phyloP scores from a whole-genome alignment of 2,329 filamentous ascomycete species.

The Metarhizium rileyi region DNA sequence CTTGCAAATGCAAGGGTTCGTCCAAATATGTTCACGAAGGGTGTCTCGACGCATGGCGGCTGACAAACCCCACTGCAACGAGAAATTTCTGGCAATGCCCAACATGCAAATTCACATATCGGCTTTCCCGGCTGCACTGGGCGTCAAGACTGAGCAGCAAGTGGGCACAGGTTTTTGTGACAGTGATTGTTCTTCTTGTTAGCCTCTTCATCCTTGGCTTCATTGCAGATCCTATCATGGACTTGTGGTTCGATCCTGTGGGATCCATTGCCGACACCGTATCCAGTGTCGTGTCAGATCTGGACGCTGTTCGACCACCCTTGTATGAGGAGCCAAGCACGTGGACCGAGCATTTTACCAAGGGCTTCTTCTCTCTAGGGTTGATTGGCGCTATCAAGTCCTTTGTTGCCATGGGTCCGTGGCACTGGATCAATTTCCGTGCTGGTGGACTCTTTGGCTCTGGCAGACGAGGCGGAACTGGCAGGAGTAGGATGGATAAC shows the following conservation, averaged over 20 bases:
- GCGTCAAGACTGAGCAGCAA: slow-evolving; percentile 59
- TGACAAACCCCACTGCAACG: slow-evolving; percentile 52
- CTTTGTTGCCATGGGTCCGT: slow-evolving; percentile 63
- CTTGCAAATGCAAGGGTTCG: slow-evolving; percentile 88
- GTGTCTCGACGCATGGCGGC: slow-evolving; percentile 76
- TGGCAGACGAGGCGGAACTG: slow-evolving; percentile 49
- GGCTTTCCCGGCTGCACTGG: slow-evolving; percentile 67
- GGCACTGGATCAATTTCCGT: slow-evolving; percentile 68
- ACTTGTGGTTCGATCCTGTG: slow-evolving; percentile 73
- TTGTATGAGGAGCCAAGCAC: slow-evolving; percentile 42
- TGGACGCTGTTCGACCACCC: slow-evolving; percentile 24
- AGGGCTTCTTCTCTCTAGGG: slow-evolving; percentile 84
- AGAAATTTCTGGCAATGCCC: slow-evolving; percentile 81
- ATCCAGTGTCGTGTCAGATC: slow-evolving; percentile 32
- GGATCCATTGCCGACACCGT: slow-evolving; percentile 48
- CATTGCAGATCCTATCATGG: slow-evolving; percentile 84
- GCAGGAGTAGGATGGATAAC: slow-evolving; percentile 67
- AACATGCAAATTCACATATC: slow-evolving; percentile 78
- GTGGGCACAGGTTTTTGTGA: slow-evolving; percentile 59
- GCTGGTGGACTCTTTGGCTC: slow-evolving; percentile 45
- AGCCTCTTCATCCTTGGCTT: slow-evolving; percentile 81
- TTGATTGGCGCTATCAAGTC: slow-evolving; percentile 78
- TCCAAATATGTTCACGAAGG: slow-evolving; percentile 91
- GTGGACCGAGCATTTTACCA: slow-evolving; percentile 79
- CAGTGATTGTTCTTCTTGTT: slow-evolving; percentile 58